Percentiles rank a stretch among this genome's conserved stretches.
Conservation (phyloP, 108 stramenopile species). For the Pseudonitzschia pungens region DNA sequence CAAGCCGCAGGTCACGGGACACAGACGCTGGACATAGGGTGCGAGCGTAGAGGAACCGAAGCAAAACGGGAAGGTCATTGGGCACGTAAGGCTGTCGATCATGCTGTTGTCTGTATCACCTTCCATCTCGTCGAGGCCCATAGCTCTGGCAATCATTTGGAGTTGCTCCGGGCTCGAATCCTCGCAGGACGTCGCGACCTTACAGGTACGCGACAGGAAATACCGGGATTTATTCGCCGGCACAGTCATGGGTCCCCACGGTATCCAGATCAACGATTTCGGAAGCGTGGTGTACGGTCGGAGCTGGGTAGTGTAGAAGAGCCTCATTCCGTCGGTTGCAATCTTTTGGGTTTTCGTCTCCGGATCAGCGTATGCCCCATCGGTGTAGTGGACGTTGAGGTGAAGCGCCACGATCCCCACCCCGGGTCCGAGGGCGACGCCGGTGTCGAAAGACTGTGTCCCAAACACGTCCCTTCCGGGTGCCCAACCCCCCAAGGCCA, state of each 20-base stretch:
- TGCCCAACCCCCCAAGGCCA: background rate
- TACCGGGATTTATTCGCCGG: background rate
- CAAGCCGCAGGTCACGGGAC: constrained; percentile 3
- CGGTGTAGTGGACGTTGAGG: constrained; percentile 11
- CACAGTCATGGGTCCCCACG: background rate
- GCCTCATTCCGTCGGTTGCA: constrained; percentile 2
- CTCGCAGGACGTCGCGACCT: background rate
- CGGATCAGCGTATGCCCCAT: constrained; percentile 5
- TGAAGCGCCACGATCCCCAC: background rate
- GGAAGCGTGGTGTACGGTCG: background rate
- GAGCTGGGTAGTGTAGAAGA: background rate
- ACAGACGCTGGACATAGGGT: background rate
- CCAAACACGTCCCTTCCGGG: background rate
- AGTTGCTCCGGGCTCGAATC: background rate
- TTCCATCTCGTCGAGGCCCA: background rate
- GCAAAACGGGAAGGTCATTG: background rate
- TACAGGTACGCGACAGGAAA: background rate
- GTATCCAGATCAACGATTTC: background rate
- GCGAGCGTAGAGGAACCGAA: background rate
- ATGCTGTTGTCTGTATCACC: background rate
- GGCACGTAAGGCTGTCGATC: background rate
- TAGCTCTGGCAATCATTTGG: background rate
- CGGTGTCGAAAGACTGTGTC: background rate
- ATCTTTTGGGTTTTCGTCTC: background rate
- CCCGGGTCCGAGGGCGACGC: background rate